Base-by-base conservation (phyloP, 371 early-diverging fungal species). In the Lichtheimia ramosa region DNA sequence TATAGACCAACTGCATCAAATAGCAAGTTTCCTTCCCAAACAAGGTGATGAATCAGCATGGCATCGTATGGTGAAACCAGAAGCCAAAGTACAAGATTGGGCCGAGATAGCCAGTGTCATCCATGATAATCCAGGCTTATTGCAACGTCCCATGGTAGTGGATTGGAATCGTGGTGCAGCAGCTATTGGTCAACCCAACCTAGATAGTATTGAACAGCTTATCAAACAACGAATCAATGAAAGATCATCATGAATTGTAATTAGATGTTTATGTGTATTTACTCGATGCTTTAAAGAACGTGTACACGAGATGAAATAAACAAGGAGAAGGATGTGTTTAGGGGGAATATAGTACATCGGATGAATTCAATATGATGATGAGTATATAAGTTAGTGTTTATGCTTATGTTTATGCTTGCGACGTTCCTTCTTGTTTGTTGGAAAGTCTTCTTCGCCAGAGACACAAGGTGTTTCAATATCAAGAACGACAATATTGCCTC, bases 111-210 rank as follows among this genome's bases (percentile, higher is more conserved):
- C 57, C 3, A 40, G 48, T 24, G n/a, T 51, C 5, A 39, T 66
- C 16, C 59, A 59, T 28, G 56, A 66, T 3, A 42, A 62, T 6
- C 58, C 66, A 18, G 27, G 25, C 20, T 14, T 56, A 20, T 51
- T 66, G 2, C 40, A 62, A 28, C 59, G 83, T 21, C 83, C 83
- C 5, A 69, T 82, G 43, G 67, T 78, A 7, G 66, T 82, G 16
- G 83, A 82, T 51, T 78, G 70, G 65, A 57, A 68, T 18, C 55
- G 58, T 10, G 75, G 72, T 21, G 68, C 58, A 52, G 80, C 76
- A 18, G 72, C 70, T 8, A 54, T 71, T 5, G 71, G 66, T 43
- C 53, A 65, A 39, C 71, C 74, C 3, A 61, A 63, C 20, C n/a
- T 58, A 12, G 69, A 62, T 21, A 62, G 54, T 12, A 59, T 69